Base-by-base conservation (phyloP, 2,329 filamentous ascomycete species). In the Intubia oerlemansii region DNA sequence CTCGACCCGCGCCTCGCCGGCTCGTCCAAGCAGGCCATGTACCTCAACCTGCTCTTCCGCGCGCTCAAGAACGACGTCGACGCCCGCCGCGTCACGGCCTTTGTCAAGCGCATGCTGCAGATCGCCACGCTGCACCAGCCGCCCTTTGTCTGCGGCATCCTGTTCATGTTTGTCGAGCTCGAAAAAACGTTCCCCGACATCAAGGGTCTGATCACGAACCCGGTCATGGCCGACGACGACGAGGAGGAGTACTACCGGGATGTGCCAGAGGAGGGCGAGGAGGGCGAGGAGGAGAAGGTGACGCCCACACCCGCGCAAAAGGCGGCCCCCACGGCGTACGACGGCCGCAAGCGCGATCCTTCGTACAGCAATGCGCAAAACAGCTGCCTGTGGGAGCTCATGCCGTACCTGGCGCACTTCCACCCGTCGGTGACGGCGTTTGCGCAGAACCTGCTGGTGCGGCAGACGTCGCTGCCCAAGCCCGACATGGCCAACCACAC, bases 21-120 rank as follows among this genome's bases (percentile, higher is more conserved):
- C 2, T 92, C 85, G 5, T 95, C 85, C 3, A 98, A 98, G 51
- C 85, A 98, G 46, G 73, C 85, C 19, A 64, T 98, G 41, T 98
- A 93, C 45, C 63, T 98, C 35, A 98, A 98, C 44, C 60, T 98
- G 11, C 54, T 98, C 4, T 88, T 84, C 49, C 74, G 80, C 39
- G 70, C 85, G 10, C 54, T 98, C 36, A 95, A 91, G 54, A 69
- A 73, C 20, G 88, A 98, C 42, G 56, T 85, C n/a, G 88, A 84
- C 47, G 66, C 80, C 34, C 82, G 84, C 40, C 71, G 88, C 20
- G 79, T 95, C 32, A 91, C 95, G 52, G 88, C 88, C 2, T 98
- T 98, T 44, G 74, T 84, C 24, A 98, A 98, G 56, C 68, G 88
- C 35, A 67, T 98, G 49, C 56, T 95, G 25, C 88, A 98, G 47